Evolutionary conservation across 169 alveolate species (phyloP).

Genomic region (Perkinsus olseni): DNA sequence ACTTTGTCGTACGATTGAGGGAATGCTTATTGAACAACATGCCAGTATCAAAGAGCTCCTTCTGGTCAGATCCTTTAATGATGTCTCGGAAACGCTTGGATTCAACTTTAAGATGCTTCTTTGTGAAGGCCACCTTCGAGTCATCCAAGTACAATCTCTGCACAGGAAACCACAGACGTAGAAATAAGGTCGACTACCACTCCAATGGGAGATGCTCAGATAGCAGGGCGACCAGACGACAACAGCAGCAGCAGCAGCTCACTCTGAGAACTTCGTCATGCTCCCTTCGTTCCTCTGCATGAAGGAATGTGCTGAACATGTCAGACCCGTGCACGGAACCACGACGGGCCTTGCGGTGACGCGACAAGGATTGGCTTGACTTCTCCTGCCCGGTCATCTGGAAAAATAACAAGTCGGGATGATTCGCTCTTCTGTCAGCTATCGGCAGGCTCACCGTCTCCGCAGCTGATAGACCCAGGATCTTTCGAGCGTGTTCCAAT

Average conservation of each 20-base stretch:
- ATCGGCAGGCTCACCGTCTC: neutral
- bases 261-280: neutral
- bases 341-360: neutral
- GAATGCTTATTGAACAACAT: neutral
- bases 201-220: too few relatives aligned
- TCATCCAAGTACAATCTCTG: neutral
- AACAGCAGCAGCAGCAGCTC: too few relatives aligned
- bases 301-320: neutral
- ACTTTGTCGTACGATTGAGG: neutral
- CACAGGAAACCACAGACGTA: neutral
- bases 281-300: neutral
- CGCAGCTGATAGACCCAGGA: neutral
- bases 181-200: too few relatives aligned
- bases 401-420: neutral
- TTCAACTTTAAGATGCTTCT: neutral
- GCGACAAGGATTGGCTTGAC: neutral
- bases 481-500: neutral
- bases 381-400: neutral
- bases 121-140: neutral
- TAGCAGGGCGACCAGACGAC: too few relatives aligned
- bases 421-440: neutral
- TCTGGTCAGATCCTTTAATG: neutral
- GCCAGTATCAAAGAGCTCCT: neutral
- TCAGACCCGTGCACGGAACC: neutral
- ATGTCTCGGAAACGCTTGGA: neutral